Percentiles rank a stretch among this genome's conserved stretches.
Evolutionary conservation across 345 rosid species (phyloP).

Genomic region (Microcos paniculata): DNA sequence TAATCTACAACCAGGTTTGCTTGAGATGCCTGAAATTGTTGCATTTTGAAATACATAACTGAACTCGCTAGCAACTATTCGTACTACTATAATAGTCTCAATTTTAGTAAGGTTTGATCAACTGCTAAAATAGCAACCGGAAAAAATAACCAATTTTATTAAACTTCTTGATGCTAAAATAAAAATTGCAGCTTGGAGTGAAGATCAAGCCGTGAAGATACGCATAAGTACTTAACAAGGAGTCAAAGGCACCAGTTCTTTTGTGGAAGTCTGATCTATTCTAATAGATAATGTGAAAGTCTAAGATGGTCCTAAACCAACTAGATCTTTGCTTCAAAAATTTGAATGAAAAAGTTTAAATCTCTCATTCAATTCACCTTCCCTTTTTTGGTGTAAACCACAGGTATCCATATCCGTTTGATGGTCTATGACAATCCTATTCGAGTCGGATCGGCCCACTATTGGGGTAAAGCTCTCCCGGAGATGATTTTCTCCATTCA

Average conservation of each 20-base stretch:
- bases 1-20: conserved; percentile 85
- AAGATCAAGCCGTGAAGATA: background rate
- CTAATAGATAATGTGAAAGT: too few species aligned
- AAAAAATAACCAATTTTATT: background rate
- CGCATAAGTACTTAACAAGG: background rate
- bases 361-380: background rate
- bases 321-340: background rate
- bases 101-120: background rate
- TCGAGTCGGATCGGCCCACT: too few species aligned
- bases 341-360: background rate
- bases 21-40: conserved; percentile 62
- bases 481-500: too few species aligned
- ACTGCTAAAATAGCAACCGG: background rate
- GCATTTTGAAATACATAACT: background rate
- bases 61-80: background rate
- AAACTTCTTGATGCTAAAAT: background rate
- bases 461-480: too few species aligned
- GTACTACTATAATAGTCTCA: background rate
- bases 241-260: background rate
- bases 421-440: too few species aligned
- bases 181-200: background rate
- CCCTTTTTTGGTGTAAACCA: too few species aligned
- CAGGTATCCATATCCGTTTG: too few species aligned
- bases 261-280: too few species aligned
- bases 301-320: background rate